These are phyloP conservation scores for Aspergillus cavernicola DNA, from an alignment of 495 filamentous ascomycete species.

Conservation along the genomic window DNA sequence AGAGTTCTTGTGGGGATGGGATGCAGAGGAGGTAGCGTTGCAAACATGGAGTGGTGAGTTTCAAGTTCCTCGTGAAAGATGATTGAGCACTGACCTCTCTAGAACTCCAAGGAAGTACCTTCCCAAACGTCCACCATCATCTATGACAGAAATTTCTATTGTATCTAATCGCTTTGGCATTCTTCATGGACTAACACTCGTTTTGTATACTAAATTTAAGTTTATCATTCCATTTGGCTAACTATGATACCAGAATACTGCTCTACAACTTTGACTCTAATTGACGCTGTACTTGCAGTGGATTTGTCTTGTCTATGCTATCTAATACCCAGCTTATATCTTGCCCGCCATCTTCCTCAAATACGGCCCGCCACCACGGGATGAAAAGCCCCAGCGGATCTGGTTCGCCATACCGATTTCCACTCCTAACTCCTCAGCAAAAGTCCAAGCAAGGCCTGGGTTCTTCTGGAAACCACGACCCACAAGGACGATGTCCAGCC, in stretches of 20 bases:
- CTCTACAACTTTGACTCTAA: no score
- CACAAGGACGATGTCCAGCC: conserved; percentile 56
- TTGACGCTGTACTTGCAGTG: no score
- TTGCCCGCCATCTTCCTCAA: conserved; percentile 9
- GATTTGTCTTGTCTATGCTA: no score
- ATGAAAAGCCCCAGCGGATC: conserved; percentile 52
- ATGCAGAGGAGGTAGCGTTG: conserved; percentile 43
- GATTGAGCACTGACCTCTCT: not conserved
- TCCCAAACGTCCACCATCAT: not conserved
- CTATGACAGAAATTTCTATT: not conserved
- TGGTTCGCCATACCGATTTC: conserved; percentile 59
- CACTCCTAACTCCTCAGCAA: conserved; percentile 59
- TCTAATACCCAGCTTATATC: not conserved
- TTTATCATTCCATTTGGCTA: no score
- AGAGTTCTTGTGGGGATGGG: conserved; percentile 46
- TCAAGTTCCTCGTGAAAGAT: not conserved
- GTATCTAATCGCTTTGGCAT: not conserved
- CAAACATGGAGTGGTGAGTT: conserved; percentile 39
- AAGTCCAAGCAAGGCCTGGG: conserved; percentile 58
- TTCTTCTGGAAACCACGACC: conserved; percentile 68
- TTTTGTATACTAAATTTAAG: no score
- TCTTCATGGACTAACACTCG: no score
- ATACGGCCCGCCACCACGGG: conserved; percentile 15
- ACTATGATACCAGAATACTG: no score
- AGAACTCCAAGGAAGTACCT: not conserved